Evolutionary conservation across 1,139 yeast species (phyloP), one percentile per base, ranked within the genome.

Genomic region (Pichia kudriavzevii): DNA sequence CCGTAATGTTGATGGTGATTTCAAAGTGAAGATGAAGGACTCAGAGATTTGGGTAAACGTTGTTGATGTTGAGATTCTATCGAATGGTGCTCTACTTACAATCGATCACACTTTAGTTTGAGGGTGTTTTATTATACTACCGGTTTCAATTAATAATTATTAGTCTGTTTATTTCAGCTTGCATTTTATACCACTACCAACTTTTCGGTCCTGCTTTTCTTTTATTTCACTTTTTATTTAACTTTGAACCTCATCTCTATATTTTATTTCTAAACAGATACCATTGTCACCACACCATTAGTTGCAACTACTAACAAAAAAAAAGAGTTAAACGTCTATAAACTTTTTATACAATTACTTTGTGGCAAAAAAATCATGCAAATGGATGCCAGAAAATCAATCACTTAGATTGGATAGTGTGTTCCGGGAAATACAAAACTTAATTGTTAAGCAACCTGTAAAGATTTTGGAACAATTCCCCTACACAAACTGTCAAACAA

Each of bases 1-100:
- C 38, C 65, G 61, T 41, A 70, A 65, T 41, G 60, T 59, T 23
- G 59, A 59, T 5, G 65, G 61, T 13, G 52, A 60, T 4, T 72
- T 67, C 47, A 58, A 55, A 31, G 52, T 72, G 16, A 56, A 59
- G 20, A 38, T 58, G 27, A 48, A 45, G n/a, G 64, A 55, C 26
- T 44, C 41, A 7, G 58, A 58, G 23, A 59, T 59, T 22, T 57
- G 61, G 46, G 59, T 66, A 56, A 53, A 65, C 14, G 74, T 75
- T 5, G 48, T 55, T 13, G 46, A 54, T 10, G 66, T 70, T 16
- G 66, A 62, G 39, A 63, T 66, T 38, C 75, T 72, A 26, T 71
- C 66, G 22, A 78, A 78, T 49, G 87, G 85, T 33, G 73, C 70
- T 30, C 61, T 78, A 16, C 62, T 76, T 41, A 63, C 72, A 7